Evolutionary conservation across 768 basidiomycete species (phyloP).

Genomic region (Austroboletus festivus): DNA sequence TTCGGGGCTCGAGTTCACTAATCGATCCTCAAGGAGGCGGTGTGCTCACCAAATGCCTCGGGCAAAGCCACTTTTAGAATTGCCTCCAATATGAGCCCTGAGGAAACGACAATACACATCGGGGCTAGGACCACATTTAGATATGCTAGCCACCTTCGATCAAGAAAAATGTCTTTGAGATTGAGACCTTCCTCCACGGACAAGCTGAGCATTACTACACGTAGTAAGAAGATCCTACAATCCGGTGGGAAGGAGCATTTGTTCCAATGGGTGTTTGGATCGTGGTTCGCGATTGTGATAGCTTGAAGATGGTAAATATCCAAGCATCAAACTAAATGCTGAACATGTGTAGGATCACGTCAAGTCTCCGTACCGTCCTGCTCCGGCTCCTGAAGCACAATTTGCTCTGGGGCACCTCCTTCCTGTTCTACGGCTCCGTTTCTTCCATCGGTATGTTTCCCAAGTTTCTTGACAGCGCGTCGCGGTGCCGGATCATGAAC

Average conservation of each 20-base stretch:
- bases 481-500: background rate
- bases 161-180: no score
- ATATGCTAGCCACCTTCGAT: no score
- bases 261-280: background rate
- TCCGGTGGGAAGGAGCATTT: no score
- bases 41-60: slow-evolving; percentile 6
- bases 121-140: background rate
- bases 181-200: no score
- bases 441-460: slow-evolving; percentile 8
- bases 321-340: no score
- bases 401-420: slow-evolving; percentile 17
- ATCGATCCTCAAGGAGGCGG: background rate
- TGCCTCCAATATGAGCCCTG: background rate
- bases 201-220: no score
- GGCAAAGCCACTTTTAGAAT: background rate
- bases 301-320: background rate
- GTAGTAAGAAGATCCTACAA: no score
- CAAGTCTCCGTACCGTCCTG: slow-evolving; percentile 40
- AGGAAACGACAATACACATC: background rate
- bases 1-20: background rate
- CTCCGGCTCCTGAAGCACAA: slow-evolving; percentile 42
- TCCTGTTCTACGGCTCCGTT: slow-evolving; percentile 4
- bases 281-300: background rate
- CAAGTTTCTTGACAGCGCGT: slow-evolving; percentile 5
- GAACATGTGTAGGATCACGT: background rate